Evolutionary conservation across 1,284 basidiomycete genomes (phyloP).

Genomic region (Ustilago crameri): DNA sequence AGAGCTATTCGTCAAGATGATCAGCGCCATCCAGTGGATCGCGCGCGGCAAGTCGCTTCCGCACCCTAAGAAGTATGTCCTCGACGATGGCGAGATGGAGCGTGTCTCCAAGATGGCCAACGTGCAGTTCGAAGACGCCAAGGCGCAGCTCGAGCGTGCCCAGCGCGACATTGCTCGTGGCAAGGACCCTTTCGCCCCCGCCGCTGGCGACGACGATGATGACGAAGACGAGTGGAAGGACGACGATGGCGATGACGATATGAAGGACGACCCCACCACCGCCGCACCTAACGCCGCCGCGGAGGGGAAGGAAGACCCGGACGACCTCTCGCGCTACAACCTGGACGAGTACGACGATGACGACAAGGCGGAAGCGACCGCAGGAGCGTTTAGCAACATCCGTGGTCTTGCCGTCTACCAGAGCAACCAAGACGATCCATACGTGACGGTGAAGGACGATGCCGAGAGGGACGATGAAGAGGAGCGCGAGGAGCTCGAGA

Average conservation of each 20-base stretch:
- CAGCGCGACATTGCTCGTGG: constrained; percentile 53
- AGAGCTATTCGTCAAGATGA: constrained; percentile 57
- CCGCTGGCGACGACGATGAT: constrained; percentile 36
- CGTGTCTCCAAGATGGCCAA: constrained; percentile 88
- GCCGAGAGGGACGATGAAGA: constrained; percentile 75
- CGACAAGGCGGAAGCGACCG: constrained; percentile 69
- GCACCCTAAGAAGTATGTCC: constrained; percentile 86
- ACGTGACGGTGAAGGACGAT: constrained; percentile 89
- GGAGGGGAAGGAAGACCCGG: constrained; percentile 70
- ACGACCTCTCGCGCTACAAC: constrained; percentile 90
- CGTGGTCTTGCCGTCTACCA: constrained; percentile 92
- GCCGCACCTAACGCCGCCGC: constrained; percentile 70
- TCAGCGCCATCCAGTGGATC: constrained; percentile 78
- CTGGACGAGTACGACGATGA: constrained; percentile 95
- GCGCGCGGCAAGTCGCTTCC: constrained; percentile 80
- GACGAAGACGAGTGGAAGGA: constrained; percentile 49
- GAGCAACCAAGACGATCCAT: constrained; percentile 93
- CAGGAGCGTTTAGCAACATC: constrained; percentile 93
- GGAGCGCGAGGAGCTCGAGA: constrained; percentile 89
- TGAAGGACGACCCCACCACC: constrained; percentile 76
- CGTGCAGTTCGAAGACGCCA: constrained; percentile 87
- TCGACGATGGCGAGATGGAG: constrained; percentile 89
- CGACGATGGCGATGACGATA: constrained; percentile 47
- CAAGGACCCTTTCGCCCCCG: constrained; percentile 49
- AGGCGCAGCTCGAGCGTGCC: constrained; percentile 78